Base-by-base conservation (phyloP, 2,329 filamentous ascomycete species). In the Fusarium dlaminii region DNA sequence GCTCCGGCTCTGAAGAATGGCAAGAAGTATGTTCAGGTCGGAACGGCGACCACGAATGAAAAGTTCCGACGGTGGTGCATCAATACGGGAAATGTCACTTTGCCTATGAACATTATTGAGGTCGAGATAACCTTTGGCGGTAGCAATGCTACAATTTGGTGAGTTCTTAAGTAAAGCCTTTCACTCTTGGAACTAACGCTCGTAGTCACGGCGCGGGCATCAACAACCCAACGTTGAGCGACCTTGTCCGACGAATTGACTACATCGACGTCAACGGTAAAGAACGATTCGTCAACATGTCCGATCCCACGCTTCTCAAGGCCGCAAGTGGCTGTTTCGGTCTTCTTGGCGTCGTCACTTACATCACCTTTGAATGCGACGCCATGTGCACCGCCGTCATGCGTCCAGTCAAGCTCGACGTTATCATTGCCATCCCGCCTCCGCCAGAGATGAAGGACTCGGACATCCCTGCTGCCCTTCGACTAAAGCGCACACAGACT, bases 141-240 rank as follows among this genome's bases (percentile, higher is more conserved):
- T 18, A 49, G 46, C 20, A 49, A 49, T 13, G 46, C 29, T 49
- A 49, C 46, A 18, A 49, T 49, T 13, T 49, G 46, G 46, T 49
- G 11, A 30, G 46, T 6, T 17, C 22, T 13, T 1, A 6, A 6
- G 3, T 9, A 0, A 4, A n/a, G 0, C 4, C 6, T 8, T 12
- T 8, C 0, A 0, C 0, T 1, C 5, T 45, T 6, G 6, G 6
- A 30, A 13, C 29, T 49, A 30, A 49, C 20, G 6, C 7, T 13
- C 0, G 29, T 32, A 49, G 46, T 7, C 46, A 49, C 3, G 46
- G 46, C 15, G 46, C 46, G 29, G 46, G 46, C 3, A 49, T 49
- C 8, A 49, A 49, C 8, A 49, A 49, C 15, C 46, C 46, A n/a
- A 49, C 46, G 0, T n/a, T 49, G 46, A 49, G 46, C 15, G 46